phyloP scores from a whole-genome alignment of 805 yeast species.

The Nakazawaea holstii region DNA sequence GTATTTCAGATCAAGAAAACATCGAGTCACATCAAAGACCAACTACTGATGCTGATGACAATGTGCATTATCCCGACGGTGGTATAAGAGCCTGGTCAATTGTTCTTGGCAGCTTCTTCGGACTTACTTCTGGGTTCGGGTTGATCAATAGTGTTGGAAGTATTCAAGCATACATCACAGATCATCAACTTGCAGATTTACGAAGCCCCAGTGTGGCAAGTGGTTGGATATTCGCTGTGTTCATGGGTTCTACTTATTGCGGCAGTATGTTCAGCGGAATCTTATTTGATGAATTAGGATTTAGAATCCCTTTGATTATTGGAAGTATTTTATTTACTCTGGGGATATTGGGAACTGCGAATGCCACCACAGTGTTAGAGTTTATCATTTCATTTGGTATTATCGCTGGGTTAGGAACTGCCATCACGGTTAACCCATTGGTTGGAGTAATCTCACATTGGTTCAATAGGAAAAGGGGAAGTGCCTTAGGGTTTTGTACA shows the following conservation, averaged over 20 bases:
- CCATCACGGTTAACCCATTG: slow-evolving; percentile 37
- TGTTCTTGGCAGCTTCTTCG: slow-evolving; percentile 53
- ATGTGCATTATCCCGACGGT: slow-evolving; percentile 47
- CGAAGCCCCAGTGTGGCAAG: slow-evolving; percentile 34
- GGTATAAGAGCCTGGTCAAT: slow-evolving; percentile 52
- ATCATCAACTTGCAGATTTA: slow-evolving; percentile 29
- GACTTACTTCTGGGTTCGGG: slow-evolving; percentile 51
- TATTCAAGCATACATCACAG: slow-evolving; percentile 52
- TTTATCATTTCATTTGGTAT: slow-evolving; percentile 51
- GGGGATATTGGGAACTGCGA: slow-evolving; percentile 50
- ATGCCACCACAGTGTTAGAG: slow-evolving; percentile 44
- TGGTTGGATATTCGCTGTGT: slow-evolving; percentile 8
- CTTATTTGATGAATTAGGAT: slow-evolving; percentile 54
- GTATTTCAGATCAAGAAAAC: no score
- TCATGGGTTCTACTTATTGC: slow-evolving; percentile 1
- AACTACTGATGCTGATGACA: slow-evolving; percentile 11
- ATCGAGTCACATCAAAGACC: no score
- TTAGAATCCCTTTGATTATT: slow-evolving; percentile 31
- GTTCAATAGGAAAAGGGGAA: slow-evolving; percentile 35
- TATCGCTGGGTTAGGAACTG: slow-evolving; percentile 37
- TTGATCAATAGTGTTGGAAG: slow-evolving; percentile 56
- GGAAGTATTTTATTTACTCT: slow-evolving; percentile 39
- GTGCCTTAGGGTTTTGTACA: slow-evolving; percentile 41
- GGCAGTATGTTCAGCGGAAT: slow-evolving; percentile 34
- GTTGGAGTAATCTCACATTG: slow-evolving; percentile 40